Evolutionary conservation across 768 basidiomycete species (phyloP), one percentile per base, ranked within the genome.

Genomic region (Amanita fuliginea): DNA sequence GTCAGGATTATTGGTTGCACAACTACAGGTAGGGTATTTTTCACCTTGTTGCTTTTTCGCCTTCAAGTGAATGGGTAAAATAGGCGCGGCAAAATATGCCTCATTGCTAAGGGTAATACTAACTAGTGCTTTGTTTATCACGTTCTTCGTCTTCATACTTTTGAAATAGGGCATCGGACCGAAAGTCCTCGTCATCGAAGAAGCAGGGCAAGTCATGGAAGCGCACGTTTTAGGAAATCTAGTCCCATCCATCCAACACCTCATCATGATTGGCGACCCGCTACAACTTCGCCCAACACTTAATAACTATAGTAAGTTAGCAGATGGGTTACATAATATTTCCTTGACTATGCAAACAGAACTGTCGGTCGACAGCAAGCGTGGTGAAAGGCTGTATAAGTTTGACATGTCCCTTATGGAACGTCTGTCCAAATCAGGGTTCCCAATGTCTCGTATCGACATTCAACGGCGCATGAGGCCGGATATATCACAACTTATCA

Each of bases 241-340:
- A 1, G 83, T 84, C 2, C 71, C 73, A 0, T 76, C 79, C 3
- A 72, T 88, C 0, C 73, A 87, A 51, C 86, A 89, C 34, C 66
- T 89, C 18, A 86, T 90, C 51, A 67, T 81, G 37, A 87, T 89
- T n/a, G 87, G 87, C 0, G 87, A 90, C 53, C 87, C 86, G 5
- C 68, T 75, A 1, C 87, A 89, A 62, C 69, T 90, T 1, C 75
- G 87, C 1, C 86, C 82, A 0, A 85, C 72, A 0, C 52, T 87
- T 40, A 77, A 77, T 30, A 83, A 76, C 14, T 87, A 69, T 52
- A 53, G 84, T 85, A 50, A 22, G 75, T 60, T 9, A 14, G 10
- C 1, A 14, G 14, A 8, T 7, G 6, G 41, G 22, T 36, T 21
- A 47, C 51, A 2, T 18, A 32, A 37, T 2, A 52, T 19, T 35